Percentiles rank a stretch among this genome's conserved stretches.
These are phyloP conservation scores for Geotrichum aggregatum DNA, from an alignment of 1,139 yeast genomes.

Conservation along the genomic window DNA sequence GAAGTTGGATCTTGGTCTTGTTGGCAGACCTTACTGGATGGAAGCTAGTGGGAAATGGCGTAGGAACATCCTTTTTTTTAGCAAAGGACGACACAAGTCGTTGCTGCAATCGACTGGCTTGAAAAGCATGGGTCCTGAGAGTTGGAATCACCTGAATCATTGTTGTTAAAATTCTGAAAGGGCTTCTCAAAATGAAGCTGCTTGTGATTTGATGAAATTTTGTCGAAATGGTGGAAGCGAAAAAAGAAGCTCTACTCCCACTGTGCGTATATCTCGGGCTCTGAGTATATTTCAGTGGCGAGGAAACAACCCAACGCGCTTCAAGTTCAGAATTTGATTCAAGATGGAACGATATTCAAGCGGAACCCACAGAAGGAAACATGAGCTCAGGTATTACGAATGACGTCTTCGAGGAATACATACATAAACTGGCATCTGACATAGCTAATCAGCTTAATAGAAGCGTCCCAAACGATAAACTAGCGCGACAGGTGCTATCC, in stretches of 20 bases:
- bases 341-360: background rate
- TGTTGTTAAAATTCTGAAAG: background rate
- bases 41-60: slow-evolving; percentile 40
- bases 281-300: background rate
- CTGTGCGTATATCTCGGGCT: slow-evolving; percentile 4
- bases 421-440: slow-evolving; percentile 25
- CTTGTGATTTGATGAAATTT: slow-evolving; percentile 14
- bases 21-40: slow-evolving; percentile 44
- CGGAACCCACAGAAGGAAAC: no score
- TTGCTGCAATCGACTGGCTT: background rate
- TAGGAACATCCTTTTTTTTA: slow-evolving; percentile 24
- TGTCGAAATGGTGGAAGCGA: slow-evolving; percentile 2
- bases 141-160: slow-evolving; percentile 5
- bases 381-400: slow-evolving; percentile 10
- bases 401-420: slow-evolving; percentile 18
- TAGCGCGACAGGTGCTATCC: slow-evolving; percentile 30
- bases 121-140: background rate
- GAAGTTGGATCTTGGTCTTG: slow-evolving; percentile 39
- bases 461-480: slow-evolving; percentile 24
- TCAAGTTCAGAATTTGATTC: slow-evolving; percentile 1
- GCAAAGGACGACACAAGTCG: slow-evolving; percentile 20
- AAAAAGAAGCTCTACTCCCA: background rate
- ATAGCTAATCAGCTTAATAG: slow-evolving; percentile 33
- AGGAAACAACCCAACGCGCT: background rate
- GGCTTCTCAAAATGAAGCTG: background rate